Base-by-base conservation (phyloP, 345 rosid genomes). In the Kandelia obovata region DNA sequence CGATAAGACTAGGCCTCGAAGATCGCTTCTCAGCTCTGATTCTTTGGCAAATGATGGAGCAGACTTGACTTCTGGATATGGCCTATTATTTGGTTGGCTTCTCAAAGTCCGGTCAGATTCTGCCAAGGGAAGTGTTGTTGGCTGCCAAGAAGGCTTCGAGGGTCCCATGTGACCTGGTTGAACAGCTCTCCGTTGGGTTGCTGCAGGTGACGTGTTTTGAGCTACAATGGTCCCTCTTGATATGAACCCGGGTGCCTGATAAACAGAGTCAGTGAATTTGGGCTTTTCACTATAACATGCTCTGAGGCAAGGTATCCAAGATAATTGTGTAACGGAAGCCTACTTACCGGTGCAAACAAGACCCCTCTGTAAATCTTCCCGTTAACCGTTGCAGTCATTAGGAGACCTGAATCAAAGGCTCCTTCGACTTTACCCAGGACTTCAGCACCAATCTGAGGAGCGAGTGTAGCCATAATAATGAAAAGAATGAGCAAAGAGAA, bases 281-380 rank as follows among this genome's bases (percentile, higher is more conserved):
- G 13, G 6, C 13, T 28, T 70, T 28, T 70, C 31, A 43, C 62
- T 52, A 11, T 47, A 21, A 23, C 43, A 37, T 9, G 1, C n/a
- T 8, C 51, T 30, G n/a, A 47, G 17, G 51, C 39, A 20, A n/a
- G 15, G 27, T 20, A 13, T 25, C 8, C 52, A 58, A 7, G 10
- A 43, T 19, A 13, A 25, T 37, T 28, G 25, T 28, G 39, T 11
- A 6, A 3, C 32, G 28, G 47, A 68, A 43, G 49, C 49, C 13
- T 60, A 60, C 81, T 81, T 83, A 89, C 96, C 7, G 92, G 90
- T 37, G 90, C 71, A 58, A 89, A 87, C 58, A 89, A 77, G 71
- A 89, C 86, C 55, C 96, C 96, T 73, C 96, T 68, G 61, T 84
- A 87, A 53, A 84, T 76, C 75, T 78, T 87, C 62, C 92, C 96